These are phyloP conservation scores for Vanrija sp. DNA, from an alignment of 1,284 basidiomycete genomes.

Conservation along the genomic window DNA sequence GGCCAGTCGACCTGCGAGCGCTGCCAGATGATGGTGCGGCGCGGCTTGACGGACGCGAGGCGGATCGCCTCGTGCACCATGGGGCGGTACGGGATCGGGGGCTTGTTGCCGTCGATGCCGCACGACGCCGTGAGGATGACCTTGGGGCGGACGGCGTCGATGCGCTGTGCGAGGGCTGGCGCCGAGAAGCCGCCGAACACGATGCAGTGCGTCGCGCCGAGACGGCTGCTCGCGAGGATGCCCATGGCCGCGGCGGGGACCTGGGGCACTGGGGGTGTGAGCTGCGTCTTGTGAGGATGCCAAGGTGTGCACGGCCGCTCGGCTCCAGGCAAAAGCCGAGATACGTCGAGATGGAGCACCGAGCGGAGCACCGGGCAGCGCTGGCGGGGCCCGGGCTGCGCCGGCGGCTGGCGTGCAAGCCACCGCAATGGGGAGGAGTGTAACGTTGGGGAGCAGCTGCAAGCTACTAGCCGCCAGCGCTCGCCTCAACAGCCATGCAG, in stretches of 20 bases:
- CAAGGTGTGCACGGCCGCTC: too few relatives aligned
- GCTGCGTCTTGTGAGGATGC: not conserved
- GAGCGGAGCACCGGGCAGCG: too few relatives aligned
- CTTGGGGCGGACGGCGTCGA: constrained; percentile 76
- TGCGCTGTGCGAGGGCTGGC: constrained; percentile 85
- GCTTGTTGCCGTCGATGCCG: constrained; percentile 26
- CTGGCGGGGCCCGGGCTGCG: too few relatives aligned
- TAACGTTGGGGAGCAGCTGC: not conserved
- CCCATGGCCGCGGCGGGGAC: constrained; percentile 52
- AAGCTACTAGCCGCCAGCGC: not conserved
- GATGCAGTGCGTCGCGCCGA: constrained; percentile 94
- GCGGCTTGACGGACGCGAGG: constrained; percentile 10
- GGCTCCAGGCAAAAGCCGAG: too few relatives aligned
- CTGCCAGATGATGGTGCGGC: constrained; percentile 88
- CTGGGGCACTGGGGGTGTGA: constrained; percentile 48
- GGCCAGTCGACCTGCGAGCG: constrained; percentile 40
- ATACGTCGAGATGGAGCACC: too few relatives aligned
- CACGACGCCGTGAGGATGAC: constrained; percentile 83
- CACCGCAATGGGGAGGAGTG: not conserved
- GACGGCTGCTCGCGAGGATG: constrained; percentile 89
- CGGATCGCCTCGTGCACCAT: constrained; percentile 11
- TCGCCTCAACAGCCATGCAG: not conserved
- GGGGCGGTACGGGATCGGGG: constrained; percentile 14
- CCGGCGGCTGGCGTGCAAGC: too few relatives aligned
- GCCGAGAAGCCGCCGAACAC: constrained; percentile 96